Evolutionary conservation across 129 eudicot genomes (phyloP).

Genomic region (Sambucus nigra): DNA sequence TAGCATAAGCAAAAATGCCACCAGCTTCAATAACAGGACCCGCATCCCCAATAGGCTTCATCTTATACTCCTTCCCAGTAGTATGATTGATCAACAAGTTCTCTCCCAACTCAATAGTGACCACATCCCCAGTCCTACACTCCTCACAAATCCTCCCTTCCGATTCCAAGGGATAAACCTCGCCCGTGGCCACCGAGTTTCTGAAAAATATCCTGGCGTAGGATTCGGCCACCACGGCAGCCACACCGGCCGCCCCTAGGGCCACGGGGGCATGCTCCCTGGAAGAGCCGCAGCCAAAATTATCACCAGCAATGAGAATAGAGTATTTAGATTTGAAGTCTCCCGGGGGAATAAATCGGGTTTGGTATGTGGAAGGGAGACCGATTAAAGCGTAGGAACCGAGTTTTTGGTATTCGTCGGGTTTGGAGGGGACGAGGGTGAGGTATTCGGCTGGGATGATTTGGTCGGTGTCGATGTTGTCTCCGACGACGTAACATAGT

Average conservation of each 20-base stretch:
- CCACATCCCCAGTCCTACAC: constrained; percentile 80
- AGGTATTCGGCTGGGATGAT: constrained; percentile 96
- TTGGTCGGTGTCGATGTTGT: constrained; percentile 95
- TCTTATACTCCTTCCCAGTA: constrained; percentile 61
- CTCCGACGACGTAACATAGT: constrained; percentile 83
- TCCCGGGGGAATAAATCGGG: constrained; percentile 51
- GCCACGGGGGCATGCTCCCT: constrained; percentile 98
- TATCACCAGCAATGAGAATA: constrained; percentile 74
- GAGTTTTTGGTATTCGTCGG: constrained; percentile 85
- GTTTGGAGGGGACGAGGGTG: constrained; percentile 87
- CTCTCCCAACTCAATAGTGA: constrained; percentile 64
- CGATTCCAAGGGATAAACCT: constrained; percentile 80
- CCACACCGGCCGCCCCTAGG: constrained; percentile 73
- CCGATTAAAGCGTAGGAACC: constrained; percentile 87
- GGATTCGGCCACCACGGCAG: constrained; percentile 91
- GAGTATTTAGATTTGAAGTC: constrained; percentile 47
- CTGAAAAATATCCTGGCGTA: constrained; percentile 92
- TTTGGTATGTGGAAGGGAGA: constrained; percentile 46
- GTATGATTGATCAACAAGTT: constrained; percentile 78
- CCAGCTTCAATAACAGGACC: constrained; percentile 98
- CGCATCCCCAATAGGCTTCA: constrained; percentile 98
- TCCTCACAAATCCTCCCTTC: constrained; percentile 87
- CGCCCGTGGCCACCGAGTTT: constrained; percentile 92
- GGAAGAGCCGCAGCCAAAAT: constrained; percentile 94
- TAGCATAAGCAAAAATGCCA: constrained; percentile 90